These are phyloP conservation scores for Amylostereum areolatum DNA, from an alignment of 1,284 basidiomycete genomes.

Conservation along the genomic window DNA sequence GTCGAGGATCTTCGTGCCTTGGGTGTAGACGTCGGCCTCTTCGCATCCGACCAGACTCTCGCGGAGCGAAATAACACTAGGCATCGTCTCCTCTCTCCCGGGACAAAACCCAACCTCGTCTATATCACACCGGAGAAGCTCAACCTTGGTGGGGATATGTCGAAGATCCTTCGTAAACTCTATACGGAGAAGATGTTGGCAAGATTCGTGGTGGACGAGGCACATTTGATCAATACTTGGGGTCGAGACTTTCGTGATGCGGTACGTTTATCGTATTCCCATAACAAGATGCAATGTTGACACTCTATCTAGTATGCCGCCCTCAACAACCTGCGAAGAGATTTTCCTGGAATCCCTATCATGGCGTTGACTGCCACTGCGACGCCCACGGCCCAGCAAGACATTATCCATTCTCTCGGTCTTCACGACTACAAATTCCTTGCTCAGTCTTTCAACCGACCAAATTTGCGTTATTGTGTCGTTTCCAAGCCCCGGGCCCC, in stretches of 20 bases:
- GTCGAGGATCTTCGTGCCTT: slow-evolving; percentile 65
- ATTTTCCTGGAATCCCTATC: slow-evolving; percentile 80
- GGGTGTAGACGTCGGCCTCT: slow-evolving; percentile 67
- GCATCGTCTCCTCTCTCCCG: slow-evolving; percentile 30
- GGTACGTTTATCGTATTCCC: slow-evolving; percentile 34
- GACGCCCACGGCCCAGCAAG: slow-evolving; percentile 68
- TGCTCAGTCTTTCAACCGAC: slow-evolving; percentile 87
- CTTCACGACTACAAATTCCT: slow-evolving; percentile 58
- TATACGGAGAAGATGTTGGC: slow-evolving; percentile 59
- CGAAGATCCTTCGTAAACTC: slow-evolving; percentile 51
- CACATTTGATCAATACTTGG: slow-evolving; percentile 88
- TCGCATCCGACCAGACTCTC: slow-evolving; percentile 57
- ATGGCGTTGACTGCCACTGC: slow-evolving; percentile 98
- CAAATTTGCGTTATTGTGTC: slow-evolving; percentile 85
- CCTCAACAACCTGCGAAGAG: slow-evolving; percentile 63
- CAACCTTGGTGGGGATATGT: slow-evolving; percentile 55
- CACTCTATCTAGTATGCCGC: slow-evolving; percentile 51
- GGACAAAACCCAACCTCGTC: slow-evolving; percentile 57
- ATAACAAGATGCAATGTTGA: slow-evolving; percentile 12
- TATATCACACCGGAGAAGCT: slow-evolving; percentile 96
- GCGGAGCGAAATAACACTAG: slow-evolving; percentile 32
- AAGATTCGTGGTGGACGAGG: slow-evolving; percentile 94
- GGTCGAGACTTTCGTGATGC: slow-evolving; percentile 79
- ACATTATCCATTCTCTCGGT: slow-evolving; percentile 73
- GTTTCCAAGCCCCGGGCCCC: slow-evolving; percentile 55